A percentile compares a stretch with the other conserved stretches of the same genome.
Evolutionary conservation across 345 rosid genomes (phyloP).

Genomic region (Nephelium lappaceum): DNA sequence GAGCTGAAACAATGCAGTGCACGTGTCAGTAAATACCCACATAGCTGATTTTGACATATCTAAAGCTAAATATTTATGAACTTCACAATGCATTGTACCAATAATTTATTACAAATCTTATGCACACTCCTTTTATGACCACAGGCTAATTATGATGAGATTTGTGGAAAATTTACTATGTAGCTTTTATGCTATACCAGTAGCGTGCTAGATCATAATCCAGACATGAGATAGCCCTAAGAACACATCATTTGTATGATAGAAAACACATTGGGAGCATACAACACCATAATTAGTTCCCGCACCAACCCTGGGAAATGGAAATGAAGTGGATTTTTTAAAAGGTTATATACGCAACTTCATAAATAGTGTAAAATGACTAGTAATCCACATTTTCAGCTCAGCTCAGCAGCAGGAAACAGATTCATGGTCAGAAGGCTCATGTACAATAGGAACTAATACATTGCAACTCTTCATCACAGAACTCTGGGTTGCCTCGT

Average conservation of each 20-base stretch:
- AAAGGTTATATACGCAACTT: neutral
- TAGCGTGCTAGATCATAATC: neutral
- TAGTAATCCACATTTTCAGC: neutral
- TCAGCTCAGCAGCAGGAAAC: neutral
- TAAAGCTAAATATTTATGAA: neutral
- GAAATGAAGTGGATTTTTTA: neutral
- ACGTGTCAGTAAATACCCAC: constrained; percentile 11
- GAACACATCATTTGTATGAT: neutral
- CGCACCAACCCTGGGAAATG: neutral
- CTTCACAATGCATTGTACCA: neutral
- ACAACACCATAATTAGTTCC: neutral
- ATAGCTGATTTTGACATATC: neutral
- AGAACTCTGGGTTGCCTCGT: neutral
- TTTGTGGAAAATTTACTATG: neutral
- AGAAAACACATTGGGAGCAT: neutral
- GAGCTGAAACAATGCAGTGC: constrained; percentile 49
- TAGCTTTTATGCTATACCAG: neutral
- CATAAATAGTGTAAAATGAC: neutral
- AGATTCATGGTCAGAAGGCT: neutral
- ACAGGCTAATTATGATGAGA: neutral
- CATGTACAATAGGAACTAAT: neutral
- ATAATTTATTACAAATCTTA: neutral
- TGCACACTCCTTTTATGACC: neutral
- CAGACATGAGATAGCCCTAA: neutral
- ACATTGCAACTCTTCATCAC: neutral